Conservation (phyloP, 177 flowering plant genomes). For the Telopea speciosissima region DNA sequence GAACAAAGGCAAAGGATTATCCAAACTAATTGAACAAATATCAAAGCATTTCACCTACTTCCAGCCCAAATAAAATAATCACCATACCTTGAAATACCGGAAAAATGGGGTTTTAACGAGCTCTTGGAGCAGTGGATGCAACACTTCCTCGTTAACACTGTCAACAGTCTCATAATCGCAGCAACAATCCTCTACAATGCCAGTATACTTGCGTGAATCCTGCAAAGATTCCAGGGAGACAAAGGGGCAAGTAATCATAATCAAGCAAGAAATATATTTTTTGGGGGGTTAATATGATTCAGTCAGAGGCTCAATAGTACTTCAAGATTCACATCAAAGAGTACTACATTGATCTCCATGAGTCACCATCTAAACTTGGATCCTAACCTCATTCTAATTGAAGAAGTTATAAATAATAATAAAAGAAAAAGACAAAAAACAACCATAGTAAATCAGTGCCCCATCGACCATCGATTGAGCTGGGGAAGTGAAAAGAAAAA, state of each 20-base stretch:
- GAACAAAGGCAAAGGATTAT: neutral
- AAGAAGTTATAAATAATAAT: too few species aligned
- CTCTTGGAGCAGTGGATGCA: constrained; percentile 81
- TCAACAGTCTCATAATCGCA: constrained; percentile 91
- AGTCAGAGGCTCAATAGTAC: neutral
- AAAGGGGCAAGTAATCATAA: neutral
- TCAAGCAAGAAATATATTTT: neutral
- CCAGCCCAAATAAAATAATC: neutral
- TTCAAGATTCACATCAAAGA: neutral
- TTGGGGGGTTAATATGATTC: neutral
- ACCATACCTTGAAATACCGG: constrained; percentile 82
- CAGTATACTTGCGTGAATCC: constrained; percentile 60
- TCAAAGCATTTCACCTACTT: neutral
- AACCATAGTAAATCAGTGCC: too few species aligned
- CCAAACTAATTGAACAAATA: neutral
- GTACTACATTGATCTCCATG: neutral
- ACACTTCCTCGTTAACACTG: constrained; percentile 54
- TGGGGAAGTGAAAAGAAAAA: too few species aligned
- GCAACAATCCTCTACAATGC: constrained; percentile 91
- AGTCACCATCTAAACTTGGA: neutral
- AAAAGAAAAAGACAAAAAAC: too few species aligned
- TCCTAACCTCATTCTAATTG: neutral
- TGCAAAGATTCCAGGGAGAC: constrained; percentile 15
- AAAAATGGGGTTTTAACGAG: constrained; percentile 81
- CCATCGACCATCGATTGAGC: too few species aligned